Base-by-base conservation (phyloP, 2,329 filamentous ascomycete genomes). In the Pseudogymnoascus sp. region DNA sequence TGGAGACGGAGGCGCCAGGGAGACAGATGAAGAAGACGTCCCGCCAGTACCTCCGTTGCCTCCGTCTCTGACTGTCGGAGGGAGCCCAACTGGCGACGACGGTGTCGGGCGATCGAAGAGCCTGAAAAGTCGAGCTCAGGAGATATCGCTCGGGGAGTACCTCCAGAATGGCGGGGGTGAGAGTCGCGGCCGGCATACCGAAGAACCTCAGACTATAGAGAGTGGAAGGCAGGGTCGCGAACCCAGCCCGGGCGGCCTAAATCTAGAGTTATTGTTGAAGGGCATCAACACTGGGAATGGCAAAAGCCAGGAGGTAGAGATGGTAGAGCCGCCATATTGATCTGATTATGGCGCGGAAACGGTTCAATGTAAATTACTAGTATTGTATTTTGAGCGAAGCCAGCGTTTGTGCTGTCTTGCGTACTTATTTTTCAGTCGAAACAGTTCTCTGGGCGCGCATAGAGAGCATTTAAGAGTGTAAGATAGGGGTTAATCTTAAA, bases 251-350 rank as follows among this genome's bases (percentile, higher is more conserved):
- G 47, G 47, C 33, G 47, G 47, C 33, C 63, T 71, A 64, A 70
- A 73, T 59, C 64, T 73, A 12, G 70, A 73, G 57, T 69, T 71
- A 9, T 63, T 73, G 62, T 69, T 73, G 1, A 71, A 68, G 64
- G 70, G 71, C 1, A 73, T 73, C 60, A 70, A 71, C 62, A 73
- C 69, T 65, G 71, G 58, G 14, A 37, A 33, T 11, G 58, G 58
- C 20, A 50, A 50, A 35, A 18, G 38, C 41, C 58, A 47, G 35
- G 41, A 53, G 28, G n/a, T n/a, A 33, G 47, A n/a, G 47, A 53
- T 53, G 47, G 15, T 53, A 33, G 47, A 53, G 47, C 47, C 47
- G 11, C 47, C 47, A 25, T 53, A 53, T 53, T 53, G 47, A 53
- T 53, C 47, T 53, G 47, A 25, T 53, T 33, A 2, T 18, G n/a